Conservation (phyloP, 1,284 basidiomycete species). For the Pisolithus thermaeus region DNA sequence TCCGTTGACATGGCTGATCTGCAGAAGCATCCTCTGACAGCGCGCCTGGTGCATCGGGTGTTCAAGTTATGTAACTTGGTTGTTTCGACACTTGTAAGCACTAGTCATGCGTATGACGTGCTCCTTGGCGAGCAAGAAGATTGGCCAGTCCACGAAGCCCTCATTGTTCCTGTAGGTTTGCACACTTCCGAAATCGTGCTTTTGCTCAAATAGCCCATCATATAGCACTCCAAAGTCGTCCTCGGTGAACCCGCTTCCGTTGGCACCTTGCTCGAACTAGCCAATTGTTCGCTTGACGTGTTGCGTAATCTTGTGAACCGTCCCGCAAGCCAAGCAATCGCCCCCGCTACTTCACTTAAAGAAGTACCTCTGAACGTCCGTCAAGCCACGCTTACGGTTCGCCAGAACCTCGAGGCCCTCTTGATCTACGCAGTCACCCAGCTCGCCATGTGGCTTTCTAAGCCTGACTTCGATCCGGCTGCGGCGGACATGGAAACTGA, state of each 20-base stretch:
- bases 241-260: constrained; percentile 72
- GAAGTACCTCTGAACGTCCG: constrained; percentile 51
- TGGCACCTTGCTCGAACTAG: constrained; percentile 73
- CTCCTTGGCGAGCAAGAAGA: constrained; percentile 63
- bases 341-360: constrained; percentile 32
- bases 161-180: constrained; percentile 67
- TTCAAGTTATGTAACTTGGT: constrained; percentile 66
- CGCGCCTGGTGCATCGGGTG: constrained; percentile 62
- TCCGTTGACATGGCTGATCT: constrained; percentile 51
- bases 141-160: constrained; percentile 62
- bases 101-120: constrained; percentile 66
- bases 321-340: constrained; percentile 48
- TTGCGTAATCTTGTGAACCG: constrained; percentile 55
- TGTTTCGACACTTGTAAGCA: constrained; percentile 61
- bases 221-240: constrained; percentile 75
- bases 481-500: constrained; percentile 37
- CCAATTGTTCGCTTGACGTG: constrained; percentile 66
- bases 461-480: constrained; percentile 52
- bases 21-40: constrained; percentile 62
- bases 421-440: constrained; percentile 74
- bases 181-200: constrained; percentile 1
- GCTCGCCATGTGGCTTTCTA: constrained; percentile 67
- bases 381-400: constrained; percentile 47
- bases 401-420: constrained; percentile 63
- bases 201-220: neutral